Evolutionary conservation across 140 eudicot genomes (phyloP).

Genomic region (Erigeron philadelphicus): DNA sequence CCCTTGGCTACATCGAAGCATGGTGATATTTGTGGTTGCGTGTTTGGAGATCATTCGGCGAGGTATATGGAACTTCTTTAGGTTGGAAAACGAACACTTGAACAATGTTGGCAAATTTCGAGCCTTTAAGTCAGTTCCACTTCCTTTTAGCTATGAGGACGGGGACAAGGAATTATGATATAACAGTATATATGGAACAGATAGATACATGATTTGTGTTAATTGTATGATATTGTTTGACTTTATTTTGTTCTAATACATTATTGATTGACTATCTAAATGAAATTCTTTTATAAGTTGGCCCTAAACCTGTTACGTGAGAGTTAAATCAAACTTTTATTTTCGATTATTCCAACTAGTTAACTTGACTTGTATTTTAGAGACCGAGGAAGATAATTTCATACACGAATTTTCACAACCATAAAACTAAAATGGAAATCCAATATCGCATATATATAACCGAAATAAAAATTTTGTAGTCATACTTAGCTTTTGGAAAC

Average conservation of each 20-base stretch:
- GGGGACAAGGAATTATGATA: constrained; percentile 34
- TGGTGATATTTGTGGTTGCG: constrained; percentile 39
- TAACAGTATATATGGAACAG: not conserved
- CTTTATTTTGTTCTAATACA: not conserved
- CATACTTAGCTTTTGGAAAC: too few species aligned
- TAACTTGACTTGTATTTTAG: too few species aligned
- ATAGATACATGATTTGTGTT: not conserved
- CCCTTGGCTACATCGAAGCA: constrained; percentile 42
- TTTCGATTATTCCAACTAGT: too few species aligned
- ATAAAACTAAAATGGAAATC: too few species aligned
- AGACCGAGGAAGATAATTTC: too few species aligned
- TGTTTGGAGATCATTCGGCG: constrained; percentile 52
- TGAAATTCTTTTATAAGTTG: too few species aligned
- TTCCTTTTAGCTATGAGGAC: constrained; percentile 50
- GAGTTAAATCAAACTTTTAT: too few species aligned
- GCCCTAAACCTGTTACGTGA: too few species aligned
- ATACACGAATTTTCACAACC: too few species aligned
- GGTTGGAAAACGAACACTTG: constrained; percentile 59
- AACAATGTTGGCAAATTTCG: constrained; percentile 52
- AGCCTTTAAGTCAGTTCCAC: constrained; percentile 47
- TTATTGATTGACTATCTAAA: not conserved
- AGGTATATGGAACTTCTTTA: constrained; percentile 58
- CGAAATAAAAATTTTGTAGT: too few species aligned
- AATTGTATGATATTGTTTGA: not conserved
- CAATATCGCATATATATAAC: too few species aligned